Evolutionary conservation across 2,329 filamentous ascomycete genomes (phyloP).

Genomic region (Xylaria hypoxylon): DNA sequence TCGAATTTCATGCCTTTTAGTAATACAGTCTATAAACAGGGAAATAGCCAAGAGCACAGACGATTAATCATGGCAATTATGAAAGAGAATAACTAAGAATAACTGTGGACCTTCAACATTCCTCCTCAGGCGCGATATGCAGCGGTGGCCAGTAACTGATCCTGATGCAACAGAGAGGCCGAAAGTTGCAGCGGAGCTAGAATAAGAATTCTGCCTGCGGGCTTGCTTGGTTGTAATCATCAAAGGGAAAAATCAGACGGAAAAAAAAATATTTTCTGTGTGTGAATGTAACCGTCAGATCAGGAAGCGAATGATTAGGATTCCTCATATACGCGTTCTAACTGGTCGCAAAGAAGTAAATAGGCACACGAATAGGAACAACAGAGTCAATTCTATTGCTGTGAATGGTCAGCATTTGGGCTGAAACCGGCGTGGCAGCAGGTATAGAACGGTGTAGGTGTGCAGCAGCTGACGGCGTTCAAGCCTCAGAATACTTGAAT

Average conservation of each 20-base stretch:
- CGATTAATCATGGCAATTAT: constrained; percentile 11
- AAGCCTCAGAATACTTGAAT: constrained; percentile 7
- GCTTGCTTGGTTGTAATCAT: constrained; percentile 20
- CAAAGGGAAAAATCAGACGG: not conserved
- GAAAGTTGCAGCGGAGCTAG: constrained; percentile 25
- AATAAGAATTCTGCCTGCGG: constrained; percentile 14
- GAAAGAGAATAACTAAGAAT: constrained; percentile 31
- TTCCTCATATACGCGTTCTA: constrained; percentile 23
- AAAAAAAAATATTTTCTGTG: constrained; percentile 18
- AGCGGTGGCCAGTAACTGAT: constrained; percentile 26
- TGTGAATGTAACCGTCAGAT: constrained; percentile 34
- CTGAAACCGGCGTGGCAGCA: constrained; percentile 29
- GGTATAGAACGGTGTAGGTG: constrained; percentile 31
- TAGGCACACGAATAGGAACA: constrained; percentile 34
- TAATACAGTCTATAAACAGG: constrained; percentile 26
- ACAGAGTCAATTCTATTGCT: constrained; percentile 4
- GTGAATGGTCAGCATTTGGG: constrained; percentile 32
- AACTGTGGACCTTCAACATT: constrained; percentile 24
- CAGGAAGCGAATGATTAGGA: constrained; percentile 23
- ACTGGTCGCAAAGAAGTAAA: constrained; percentile 29
- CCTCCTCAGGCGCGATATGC: constrained; percentile 29
- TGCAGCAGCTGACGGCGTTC: constrained; percentile 15
- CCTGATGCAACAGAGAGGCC: constrained; percentile 26
- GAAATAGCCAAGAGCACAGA: constrained; percentile 4
- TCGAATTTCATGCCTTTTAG: constrained; percentile 12